phyloP scores from a whole-genome alignment of 164 flowering plant genomes.

The Malania oleifera region DNA sequence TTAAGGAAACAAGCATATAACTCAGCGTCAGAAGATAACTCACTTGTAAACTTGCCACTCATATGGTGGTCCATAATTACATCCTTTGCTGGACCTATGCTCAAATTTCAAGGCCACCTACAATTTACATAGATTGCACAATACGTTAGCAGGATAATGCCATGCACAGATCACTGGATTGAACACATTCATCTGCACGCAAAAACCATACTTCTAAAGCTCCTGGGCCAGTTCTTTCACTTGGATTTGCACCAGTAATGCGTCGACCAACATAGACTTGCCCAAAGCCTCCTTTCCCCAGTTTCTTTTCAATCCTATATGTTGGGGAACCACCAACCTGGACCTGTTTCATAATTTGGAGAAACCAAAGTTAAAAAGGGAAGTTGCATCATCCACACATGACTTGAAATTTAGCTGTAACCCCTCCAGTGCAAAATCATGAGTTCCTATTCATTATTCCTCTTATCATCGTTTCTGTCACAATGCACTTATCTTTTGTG shows the following conservation, averaged over 20 bases:
- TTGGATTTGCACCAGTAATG: conserved; percentile 27
- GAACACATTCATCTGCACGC: not conserved
- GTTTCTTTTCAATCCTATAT: conserved; percentile 61
- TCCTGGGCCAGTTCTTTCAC: conserved; percentile 51
- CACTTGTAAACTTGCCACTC: conserved; percentile 93
- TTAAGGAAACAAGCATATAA: not conserved
- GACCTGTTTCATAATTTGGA: conserved; percentile 58
- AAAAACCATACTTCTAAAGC: conserved; percentile 55
- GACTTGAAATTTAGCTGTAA: too few species aligned
- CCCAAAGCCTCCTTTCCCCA: conserved; percentile 94
- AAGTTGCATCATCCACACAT: not conserved
- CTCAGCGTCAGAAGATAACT: conserved; percentile 12
- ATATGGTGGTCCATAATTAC: conserved; percentile 80
- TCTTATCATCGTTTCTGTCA: too few species aligned
- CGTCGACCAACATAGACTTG: conserved; percentile 88
- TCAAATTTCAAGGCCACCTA: conserved; percentile 88
- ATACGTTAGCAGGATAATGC: not conserved
- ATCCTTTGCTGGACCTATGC: conserved; percentile 86
- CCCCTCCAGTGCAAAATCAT: too few species aligned
- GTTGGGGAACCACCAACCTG: conserved; percentile 76
- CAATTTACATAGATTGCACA: conserved; percentile 4
- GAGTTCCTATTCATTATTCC: too few species aligned
- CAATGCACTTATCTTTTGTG: too few species aligned
- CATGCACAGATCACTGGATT: not conserved
- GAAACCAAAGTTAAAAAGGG: too few species aligned